These are phyloP conservation scores for Salix viminalis DNA, from an alignment of 345 rosid species.

Conservation along the genomic window DNA sequence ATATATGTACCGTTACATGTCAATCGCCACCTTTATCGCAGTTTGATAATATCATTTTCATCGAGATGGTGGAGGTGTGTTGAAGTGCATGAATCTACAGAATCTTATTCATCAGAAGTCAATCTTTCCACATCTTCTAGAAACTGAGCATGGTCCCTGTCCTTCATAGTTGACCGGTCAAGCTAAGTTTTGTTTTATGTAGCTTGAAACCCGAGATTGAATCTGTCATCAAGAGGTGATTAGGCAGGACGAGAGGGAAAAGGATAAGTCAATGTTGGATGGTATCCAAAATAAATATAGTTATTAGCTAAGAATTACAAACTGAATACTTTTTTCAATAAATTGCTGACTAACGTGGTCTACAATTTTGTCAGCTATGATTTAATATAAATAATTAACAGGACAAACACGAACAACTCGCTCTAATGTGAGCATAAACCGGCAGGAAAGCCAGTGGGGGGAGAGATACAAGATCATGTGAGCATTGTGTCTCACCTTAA, in stretches of 20 bases:
- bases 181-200: neutral
- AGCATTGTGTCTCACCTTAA: too few species aligned
- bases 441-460: too few species aligned
- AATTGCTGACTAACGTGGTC: neutral
- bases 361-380: neutral
- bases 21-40: neutral
- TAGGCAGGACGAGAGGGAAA: neutral
- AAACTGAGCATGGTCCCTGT: neutral
- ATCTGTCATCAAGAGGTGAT: neutral
- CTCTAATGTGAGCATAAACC: too few species aligned
- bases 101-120: neutral
- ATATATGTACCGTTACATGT: neutral
- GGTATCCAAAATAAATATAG: neutral
- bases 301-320: neutral
- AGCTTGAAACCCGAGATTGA: too few species aligned
- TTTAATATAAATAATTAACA: neutral
- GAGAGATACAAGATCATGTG: neutral
- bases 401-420: neutral
- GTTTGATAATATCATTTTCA: neutral
- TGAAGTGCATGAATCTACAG: fast-evolving
- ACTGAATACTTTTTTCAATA: neutral
- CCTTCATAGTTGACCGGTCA: neutral
- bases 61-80: neutral
- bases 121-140: neutral
- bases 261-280: neutral